Evolutionary conservation across 139 green algal species (phyloP), one percentile per base, ranked within the genome.

Genomic region (Volvox africanus): DNA sequence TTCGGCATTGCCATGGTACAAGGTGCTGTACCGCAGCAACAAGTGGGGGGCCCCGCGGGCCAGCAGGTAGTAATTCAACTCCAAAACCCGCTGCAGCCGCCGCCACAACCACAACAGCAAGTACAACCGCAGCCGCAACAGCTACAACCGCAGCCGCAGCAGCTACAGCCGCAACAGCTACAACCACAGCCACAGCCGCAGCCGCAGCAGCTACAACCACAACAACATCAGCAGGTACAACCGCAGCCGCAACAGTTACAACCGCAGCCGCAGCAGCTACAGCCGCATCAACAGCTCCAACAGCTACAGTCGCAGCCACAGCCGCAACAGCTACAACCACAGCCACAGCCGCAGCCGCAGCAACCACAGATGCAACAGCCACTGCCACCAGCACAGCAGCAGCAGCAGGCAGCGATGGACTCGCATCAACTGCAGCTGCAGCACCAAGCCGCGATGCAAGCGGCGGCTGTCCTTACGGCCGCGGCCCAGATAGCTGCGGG

Each of bases 401-500:
- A 88, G 82, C 61, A 44, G 83, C 67, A 61, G 67, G 26, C 26
- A 3, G 69, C 14, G 2, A 89, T 89, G 85, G 85, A 89, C 36
- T 16, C 85, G 14, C 19, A 79, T 14, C 85, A 89, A 68, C 17
- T 32, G 85, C 68, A 68, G n/a, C 0, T 67, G 69, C 69, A 71
- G 85, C 85, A 89, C 61, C 69, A 82, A 50, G 85, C 85, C 37
- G 85, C 85, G 85, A 44, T 61, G 69, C 85, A 89, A 68, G 85
- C 85, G 85, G 69, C 85, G 16, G 85, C 85, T 16, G 81, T 89
- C 18, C 44, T 89, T 1, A 89, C 69, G 17, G 85, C 85, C 16
- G 85, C 85, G 69, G 85, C 69, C n/a, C 85, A 89, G 85, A 75
- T 89, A 28, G 85, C 85, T n/a, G 85, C 85, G 85, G 85, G 69